Conservation (phyloP, 2,329 filamentous ascomycete genomes). For the Xylaria sp. region DNA sequence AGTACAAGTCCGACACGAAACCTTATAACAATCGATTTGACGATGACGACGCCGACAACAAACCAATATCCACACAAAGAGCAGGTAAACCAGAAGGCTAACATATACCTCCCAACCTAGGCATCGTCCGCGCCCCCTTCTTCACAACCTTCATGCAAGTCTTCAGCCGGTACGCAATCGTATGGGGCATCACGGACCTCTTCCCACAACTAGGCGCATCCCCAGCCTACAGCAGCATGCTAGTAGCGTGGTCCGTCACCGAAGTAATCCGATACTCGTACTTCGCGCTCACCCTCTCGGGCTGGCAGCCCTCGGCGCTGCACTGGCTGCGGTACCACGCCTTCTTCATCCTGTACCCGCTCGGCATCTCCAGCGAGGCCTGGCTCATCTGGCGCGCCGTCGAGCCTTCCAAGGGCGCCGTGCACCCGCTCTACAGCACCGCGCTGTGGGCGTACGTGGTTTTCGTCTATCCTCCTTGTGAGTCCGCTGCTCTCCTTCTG, state of each 20-base stretch:
- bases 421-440: slow-evolving; percentile 66
- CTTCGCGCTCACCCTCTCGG: slow-evolving; percentile 78
- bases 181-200: slow-evolving; percentile 83
- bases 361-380: slow-evolving; percentile 91
- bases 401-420: slow-evolving; percentile 63
- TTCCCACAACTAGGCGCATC: slow-evolving; percentile 74
- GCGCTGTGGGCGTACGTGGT: slow-evolving; percentile 81
- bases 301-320: slow-evolving; percentile 71
- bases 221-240: slow-evolving; percentile 76
- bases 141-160: slow-evolving; percentile 92
- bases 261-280: slow-evolving; percentile 94
- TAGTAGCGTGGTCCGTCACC: slow-evolving; percentile 88
- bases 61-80: not conserved
- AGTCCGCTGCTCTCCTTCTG: slow-evolving; percentile 49
- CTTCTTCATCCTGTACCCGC: slow-evolving; percentile 91
- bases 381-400: slow-evolving; percentile 79
- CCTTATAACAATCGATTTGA: not conserved
- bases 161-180: slow-evolving; percentile 83
- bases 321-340: slow-evolving; percentile 91
- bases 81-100: slow-evolving; percentile 19
- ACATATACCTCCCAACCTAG: slow-evolving; percentile 55
- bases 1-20: not conserved
- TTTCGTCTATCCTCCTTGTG: slow-evolving; percentile 83
- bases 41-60: not conserved
- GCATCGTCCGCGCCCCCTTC: slow-evolving; percentile 86